These are phyloP conservation scores for Chrysochromulina parva DNA, from an alignment of 78 protist genomes.

Conservation along the genomic window DNA sequence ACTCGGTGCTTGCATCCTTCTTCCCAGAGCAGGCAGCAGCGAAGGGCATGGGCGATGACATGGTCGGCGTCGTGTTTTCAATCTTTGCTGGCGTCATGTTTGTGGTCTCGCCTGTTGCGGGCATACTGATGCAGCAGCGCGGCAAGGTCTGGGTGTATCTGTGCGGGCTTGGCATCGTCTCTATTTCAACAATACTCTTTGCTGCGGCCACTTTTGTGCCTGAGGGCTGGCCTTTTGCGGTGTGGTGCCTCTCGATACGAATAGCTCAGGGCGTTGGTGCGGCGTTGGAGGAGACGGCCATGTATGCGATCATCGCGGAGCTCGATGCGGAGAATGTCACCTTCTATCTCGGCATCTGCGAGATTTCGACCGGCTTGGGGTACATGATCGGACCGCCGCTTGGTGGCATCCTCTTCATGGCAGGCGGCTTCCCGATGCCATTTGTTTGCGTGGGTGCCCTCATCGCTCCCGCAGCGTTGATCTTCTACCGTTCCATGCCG, in stretches of 20 bases:
- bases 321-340: background rate
- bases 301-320: conserved; percentile 2
- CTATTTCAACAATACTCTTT: background rate
- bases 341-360: background rate
- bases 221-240: background rate
- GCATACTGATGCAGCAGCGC: background rate
- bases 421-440: background rate
- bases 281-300: conserved; percentile 5
- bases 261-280: background rate
- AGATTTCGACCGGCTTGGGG: conserved; percentile 15
- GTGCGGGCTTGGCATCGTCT: background rate
- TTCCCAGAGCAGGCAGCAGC: background rate
- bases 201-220: background rate
- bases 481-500: background rate
- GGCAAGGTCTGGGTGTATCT: background rate
- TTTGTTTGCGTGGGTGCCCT: background rate
- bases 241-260: background rate
- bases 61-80: background rate
- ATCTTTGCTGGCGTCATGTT: background rate
- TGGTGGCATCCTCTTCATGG: background rate
- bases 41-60: background rate
- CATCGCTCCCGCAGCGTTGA: background rate
- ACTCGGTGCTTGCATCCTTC: background rate
- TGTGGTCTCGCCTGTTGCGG: background rate
- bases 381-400: conserved; percentile 3